Evolutionary conservation across 2,329 filamentous ascomycete genomes (phyloP), one percentile per base, ranked within the genome.

Genomic region (Fusarium kyushuense): DNA sequence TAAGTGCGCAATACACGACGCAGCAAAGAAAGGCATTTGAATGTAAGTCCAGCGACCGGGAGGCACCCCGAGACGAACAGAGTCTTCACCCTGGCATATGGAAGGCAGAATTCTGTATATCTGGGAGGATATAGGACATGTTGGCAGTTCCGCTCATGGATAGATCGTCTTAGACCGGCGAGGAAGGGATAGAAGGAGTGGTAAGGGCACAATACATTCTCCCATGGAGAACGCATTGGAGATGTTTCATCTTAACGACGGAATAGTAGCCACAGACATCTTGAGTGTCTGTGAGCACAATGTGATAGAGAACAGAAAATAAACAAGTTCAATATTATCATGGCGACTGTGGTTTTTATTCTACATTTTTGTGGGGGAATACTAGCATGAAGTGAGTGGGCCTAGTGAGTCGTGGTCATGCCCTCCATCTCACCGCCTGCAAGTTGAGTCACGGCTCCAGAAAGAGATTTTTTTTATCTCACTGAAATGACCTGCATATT

Each of bases 351-450:
- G 47, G 47, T 17, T 51, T 51, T 51, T 51, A 51, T 51, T n/a
- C 11, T 27, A 27, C 23, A 38, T 51, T 48, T 51, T 51, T 51
- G 47, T 51, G 47, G 47, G 47, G 47, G 47, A 40, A 4, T 13
- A 12, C 12, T 51, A 38, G 17, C 23, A 51, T 38, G 13, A 17
- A 29, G 23, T 38, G n/a, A 11, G 47, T 17, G 32, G 47, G 47
- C 33, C 36, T 40, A 6, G n/a, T 51, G n/a, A 16, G 32, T 12
- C 33, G 23, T 40, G 33, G 47, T 40, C 32, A 51, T 51, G 47
- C 47, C 47, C 47, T 51, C 32, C 2, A 29, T 19, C 33, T 51
- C 47, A 51, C 47, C 47, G 47, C 47, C 47, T 51, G n/a, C 14
- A 11, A 38, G 4, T 40, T 2, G 14, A 38, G 47, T 51, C 47